Evolutionary conservation across 2,329 filamentous ascomycete species (phyloP), one percentile per base, ranked within the genome.

Genomic region (Cylindrodendrum hubeiense): DNA sequence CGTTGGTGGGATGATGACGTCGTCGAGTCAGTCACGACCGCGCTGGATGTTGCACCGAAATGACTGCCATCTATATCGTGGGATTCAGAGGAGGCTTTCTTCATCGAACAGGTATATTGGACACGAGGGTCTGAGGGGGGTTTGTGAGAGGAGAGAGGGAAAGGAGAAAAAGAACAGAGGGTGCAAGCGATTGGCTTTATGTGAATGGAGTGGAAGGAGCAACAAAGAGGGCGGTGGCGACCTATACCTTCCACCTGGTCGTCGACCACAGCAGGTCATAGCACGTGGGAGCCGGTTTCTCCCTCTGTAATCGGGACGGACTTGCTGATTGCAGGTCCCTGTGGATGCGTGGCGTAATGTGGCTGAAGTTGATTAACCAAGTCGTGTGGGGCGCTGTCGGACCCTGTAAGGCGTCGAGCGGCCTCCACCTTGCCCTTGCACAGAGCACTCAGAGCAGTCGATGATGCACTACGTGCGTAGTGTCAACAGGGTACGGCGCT

Each of bases 11-110:
- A 19, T 37, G 41, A 41, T 50, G 61, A 51, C 44, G 47, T 39
- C 63, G 62, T 62, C 59, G 66, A 65, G 56, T 72, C 60, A 70
- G 61, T 70, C 67, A 63, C 86, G 87, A 88, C 81, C 83, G 86
- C 82, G 81, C 83, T 81, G 79, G 83, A 79, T 79, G 78, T 78
- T 81, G 84, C 82, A 86, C 82, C 84, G 80, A 85, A 86, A 83
- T 83, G 82, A 82, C 84, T 82, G 83, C 82, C 83, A 84, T 87
- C 83, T 87, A 82, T 82, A 78, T 83, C 81, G 79, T 84, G 82
- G 76, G 82, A 78, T 70, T 85, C 82, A 80, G 85, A 79, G 71
- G 82, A 87, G 81, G 81, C 80, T 85, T 88, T 81, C 86, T 87
- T 89, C 87, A 90, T 90, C 87, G 87, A 89, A 83, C 75, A 80